Base-by-base conservation (phyloP, 1,139 yeast genomes). In the Scheffersomyces parashehatae region DNA sequence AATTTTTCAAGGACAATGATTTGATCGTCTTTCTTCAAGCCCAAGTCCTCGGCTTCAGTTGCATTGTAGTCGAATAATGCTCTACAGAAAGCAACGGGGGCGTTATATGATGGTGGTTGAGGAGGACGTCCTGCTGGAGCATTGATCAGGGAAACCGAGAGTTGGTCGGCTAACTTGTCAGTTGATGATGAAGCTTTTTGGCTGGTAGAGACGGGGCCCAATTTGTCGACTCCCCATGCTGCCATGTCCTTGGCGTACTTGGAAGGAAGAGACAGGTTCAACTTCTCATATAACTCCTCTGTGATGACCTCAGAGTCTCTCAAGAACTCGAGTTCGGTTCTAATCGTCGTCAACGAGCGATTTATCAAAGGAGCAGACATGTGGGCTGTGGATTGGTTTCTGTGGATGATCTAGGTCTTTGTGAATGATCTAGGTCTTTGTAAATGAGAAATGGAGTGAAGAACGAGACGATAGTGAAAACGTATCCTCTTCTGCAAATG, bases 311-410 rank as follows among this genome's bases (percentile, higher is more conserved):
- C 83, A 1, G 95, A 85, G 55, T 88, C 96, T 42, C 68, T 71
- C 42, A 90, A 73, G 60, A 89, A 89, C 62, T 88, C 96, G 41
- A 90, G 77, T 61, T 90, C 88, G 10, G 90, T 88, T 63, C 82
- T 81, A 45, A 88, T 70, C 11, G 84, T 82, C 3, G 91, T 82
- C 50, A 88, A 67, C 3, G 96, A 87, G 58, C 96, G 82, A 68
- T 88, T 88, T 48, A 88, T 80, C 41, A 82, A 70, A 1, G 95
- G 86, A 9, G 81, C 75, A 8, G 78, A 71, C 79, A 73, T 74
- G 30, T 20, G 26, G 26, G 12, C 42, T 34, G 14, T 36, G 28
- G 31, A 26, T 20, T 6, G 9, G 9, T 20, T 28, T 36, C 26
- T 20, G 26, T 20, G 9, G 26, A 20, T 20, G 26, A 6, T 6